These are phyloP conservation scores for Colletotrichum kahawae DNA, from an alignment of 2,329 filamentous ascomycete species.

Conservation along the genomic window DNA sequence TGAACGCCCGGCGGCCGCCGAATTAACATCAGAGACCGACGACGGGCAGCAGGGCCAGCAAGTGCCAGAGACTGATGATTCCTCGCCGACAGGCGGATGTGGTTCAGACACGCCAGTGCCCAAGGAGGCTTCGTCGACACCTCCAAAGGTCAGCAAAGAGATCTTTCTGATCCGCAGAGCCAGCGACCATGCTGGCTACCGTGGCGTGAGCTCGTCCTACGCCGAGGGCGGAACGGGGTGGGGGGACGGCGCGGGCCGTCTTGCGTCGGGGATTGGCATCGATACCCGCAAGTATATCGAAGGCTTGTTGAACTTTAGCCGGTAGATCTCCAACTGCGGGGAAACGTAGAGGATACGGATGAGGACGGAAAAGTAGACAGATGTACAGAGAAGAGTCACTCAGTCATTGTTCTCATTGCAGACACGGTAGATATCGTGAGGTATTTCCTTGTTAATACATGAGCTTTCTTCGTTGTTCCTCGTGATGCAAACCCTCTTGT, in stretches of 20 bases:
- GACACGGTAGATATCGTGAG: background rate
- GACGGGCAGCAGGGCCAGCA: background rate
- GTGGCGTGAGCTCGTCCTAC: constrained; percentile 37
- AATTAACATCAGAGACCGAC: background rate
- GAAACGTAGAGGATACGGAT: background rate
- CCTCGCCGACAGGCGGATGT: background rate
- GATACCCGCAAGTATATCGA: constrained; percentile 80
- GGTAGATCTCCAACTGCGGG: constrained; percentile 28
- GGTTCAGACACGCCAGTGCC: background rate
- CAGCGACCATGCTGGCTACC: constrained; percentile 55
- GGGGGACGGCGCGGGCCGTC: constrained; percentile 60
- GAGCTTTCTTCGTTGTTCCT: background rate
- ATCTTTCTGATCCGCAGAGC: constrained; percentile 66
- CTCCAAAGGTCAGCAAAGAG: constrained; percentile 52
- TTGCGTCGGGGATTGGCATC: constrained; percentile 77
- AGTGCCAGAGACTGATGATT: background rate
- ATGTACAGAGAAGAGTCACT: background rate
- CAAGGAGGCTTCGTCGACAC: background rate
- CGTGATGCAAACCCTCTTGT: background rate
- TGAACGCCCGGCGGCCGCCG: constrained; percentile 33
- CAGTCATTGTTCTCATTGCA: background rate
- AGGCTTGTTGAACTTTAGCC: constrained; percentile 68
- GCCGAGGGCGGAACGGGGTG: constrained; percentile 46
- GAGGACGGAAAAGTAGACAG: background rate
- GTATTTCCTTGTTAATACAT: background rate